A percentile compares a stretch with the other conserved stretches of the same genome.
These are phyloP conservation scores for Aspergillus sp. DNA, from an alignment of 2,329 filamentous ascomycete genomes.

Conservation along the genomic window DNA sequence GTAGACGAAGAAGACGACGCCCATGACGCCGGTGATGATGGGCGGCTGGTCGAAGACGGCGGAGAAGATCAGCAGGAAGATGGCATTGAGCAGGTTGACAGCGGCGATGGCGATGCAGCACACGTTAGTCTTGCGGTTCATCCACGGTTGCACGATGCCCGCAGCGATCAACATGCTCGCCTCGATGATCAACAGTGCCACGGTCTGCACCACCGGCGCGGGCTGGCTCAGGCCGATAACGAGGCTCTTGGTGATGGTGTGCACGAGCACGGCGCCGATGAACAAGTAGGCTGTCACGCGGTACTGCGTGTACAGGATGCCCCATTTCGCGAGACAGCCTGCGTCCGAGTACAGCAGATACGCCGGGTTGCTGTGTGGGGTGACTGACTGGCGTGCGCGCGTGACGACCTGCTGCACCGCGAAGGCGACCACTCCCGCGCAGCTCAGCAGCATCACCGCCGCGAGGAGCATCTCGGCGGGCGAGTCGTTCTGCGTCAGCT, in stretches of 20 bases:
- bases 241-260: conserved; percentile 78
- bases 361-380: conserved; percentile 89
- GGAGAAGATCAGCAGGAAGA: conserved; percentile 86
- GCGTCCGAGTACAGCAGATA: conserved; percentile 96
- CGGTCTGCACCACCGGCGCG: conserved; percentile 68
- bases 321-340: conserved; percentile 90
- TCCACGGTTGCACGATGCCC: conserved; percentile 82
- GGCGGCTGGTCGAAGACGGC: conserved; percentile 78
- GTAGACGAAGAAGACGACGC: conserved; percentile 81
- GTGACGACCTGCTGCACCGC: conserved; percentile 83
- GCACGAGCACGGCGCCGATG: conserved; percentile 73
- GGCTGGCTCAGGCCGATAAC: conserved; percentile 79
- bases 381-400: conserved; percentile 79
- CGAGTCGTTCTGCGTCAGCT: conserved; percentile 83
- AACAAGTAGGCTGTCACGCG: conserved; percentile 93
- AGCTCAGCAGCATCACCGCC: conserved; percentile 80
- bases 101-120: conserved; percentile 91
- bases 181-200: conserved; percentile 81
- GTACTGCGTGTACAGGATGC: conserved; percentile 95
- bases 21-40: conserved; percentile 81
- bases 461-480: conserved; percentile 80
- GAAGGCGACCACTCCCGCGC: conserved; percentile 74
- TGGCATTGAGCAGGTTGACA: conserved; percentile 84
- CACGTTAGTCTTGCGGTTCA: conserved; percentile 96
- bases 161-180: conserved; percentile 72